Conservation (phyloP, 164 flowering plant genomes). For the Nelumbo lutea region DNA sequence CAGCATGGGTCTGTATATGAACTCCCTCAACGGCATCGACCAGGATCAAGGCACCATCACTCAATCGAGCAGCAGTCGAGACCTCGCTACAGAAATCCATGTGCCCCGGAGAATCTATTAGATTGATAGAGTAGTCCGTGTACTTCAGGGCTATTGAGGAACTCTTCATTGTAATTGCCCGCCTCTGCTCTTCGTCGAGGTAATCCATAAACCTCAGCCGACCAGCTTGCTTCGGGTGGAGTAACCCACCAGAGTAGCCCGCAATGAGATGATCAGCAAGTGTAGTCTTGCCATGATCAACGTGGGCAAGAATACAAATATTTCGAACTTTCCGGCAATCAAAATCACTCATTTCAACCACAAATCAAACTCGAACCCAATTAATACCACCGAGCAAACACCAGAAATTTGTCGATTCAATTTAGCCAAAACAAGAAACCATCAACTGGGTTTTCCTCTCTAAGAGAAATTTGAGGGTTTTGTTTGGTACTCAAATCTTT, state of each 20-base stretch:
- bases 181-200: conserved; percentile 84
- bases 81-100: conserved; percentile 96
- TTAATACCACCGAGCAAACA: not conserved
- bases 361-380: not conserved
- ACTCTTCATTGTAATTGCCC: conserved; percentile 98
- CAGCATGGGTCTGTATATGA: conserved; percentile 94
- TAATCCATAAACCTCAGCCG: conserved; percentile 75
- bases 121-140: conserved; percentile 49
- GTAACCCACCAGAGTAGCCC: conserved; percentile 51
- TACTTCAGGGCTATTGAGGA: conserved; percentile 61
- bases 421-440: not conserved
- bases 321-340: conserved; percentile 49
- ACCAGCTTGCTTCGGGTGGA: conserved; percentile 88
- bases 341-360: conserved; percentile 26
- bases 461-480: too few species aligned
- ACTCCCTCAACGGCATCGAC: conserved; percentile 95
- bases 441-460: not conserved
- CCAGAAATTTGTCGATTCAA: not conserved
- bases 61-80: conserved; percentile 81
- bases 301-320: conserved; percentile 91
- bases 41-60: conserved; percentile 76
- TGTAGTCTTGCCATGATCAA: conserved; percentile 94
- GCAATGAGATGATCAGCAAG: conserved; percentile 85
- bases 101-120: conserved; percentile 92
- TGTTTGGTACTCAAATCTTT: too few species aligned